These are phyloP conservation scores for Saccharomyces hybrid DNA, from an alignment of 1,139 yeast species.

Conservation along the genomic window DNA sequence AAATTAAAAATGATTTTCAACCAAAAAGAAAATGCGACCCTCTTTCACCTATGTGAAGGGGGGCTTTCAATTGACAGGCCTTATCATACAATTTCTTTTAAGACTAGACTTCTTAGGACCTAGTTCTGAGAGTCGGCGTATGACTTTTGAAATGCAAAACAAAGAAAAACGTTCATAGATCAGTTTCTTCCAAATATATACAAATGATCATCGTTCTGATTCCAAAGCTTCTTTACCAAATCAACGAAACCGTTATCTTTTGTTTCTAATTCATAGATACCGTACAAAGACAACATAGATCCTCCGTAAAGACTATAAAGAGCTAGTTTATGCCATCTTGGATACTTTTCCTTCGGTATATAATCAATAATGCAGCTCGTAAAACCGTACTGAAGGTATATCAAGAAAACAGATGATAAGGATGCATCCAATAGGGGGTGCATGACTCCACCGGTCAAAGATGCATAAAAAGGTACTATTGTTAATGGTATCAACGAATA, in stretches of 20 bases:
- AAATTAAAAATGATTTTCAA: too few species aligned
- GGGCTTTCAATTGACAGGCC: too few species aligned
- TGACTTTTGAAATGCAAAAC: not conserved
- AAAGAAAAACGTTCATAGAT: not conserved
- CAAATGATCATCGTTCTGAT: constrained; percentile 21
- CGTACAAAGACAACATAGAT: constrained; percentile 64
- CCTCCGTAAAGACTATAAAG: constrained; percentile 62
- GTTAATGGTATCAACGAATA: constrained; percentile 67
- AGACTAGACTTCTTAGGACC: not conserved
- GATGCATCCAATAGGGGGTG: constrained; percentile 65
- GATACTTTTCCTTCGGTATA: constrained; percentile 78
- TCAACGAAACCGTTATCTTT: constrained; percentile 52
- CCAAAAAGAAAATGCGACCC: too few species aligned
- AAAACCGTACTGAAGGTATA: constrained; percentile 77
- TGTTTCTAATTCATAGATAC: constrained; percentile 74
- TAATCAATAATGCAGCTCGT: constrained; percentile 83
- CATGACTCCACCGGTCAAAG: constrained; percentile 38
- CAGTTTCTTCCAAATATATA: constrained; percentile 21
- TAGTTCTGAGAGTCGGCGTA: not conserved
- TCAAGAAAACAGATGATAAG: constrained; percentile 52
- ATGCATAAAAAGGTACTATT: constrained; percentile 62
- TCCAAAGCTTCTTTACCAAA: constrained; percentile 41
- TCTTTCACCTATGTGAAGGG: too few species aligned
- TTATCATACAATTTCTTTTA: not conserved
- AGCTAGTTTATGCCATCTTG: constrained; percentile 58